Conservation (phyloP, 2,329 filamentous ascomycete species). For the Hansfordia pulvinata region DNA sequence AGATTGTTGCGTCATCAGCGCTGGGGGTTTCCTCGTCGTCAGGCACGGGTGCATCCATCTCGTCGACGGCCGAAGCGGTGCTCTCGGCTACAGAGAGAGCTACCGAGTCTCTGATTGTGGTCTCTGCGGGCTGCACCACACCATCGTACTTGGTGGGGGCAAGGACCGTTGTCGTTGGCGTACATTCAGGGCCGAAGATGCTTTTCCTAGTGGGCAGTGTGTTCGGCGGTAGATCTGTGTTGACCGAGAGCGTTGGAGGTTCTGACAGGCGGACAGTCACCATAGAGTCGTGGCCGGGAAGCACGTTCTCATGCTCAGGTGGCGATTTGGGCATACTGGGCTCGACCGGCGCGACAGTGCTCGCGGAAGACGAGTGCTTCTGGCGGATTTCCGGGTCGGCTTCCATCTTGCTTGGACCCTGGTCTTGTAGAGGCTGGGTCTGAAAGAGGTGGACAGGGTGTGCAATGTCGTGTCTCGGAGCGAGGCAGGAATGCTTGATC, state of each 20-base stretch:
- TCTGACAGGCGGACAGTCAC: constrained; percentile 66
- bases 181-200: constrained; percentile 17
- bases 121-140: not conserved
- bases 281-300: constrained; percentile 50
- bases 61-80: no score
- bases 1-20: no score
- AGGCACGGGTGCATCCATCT: constrained; percentile 9
- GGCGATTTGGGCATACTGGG: constrained; percentile 8
- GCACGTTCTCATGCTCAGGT: constrained; percentile 9
- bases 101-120: no score
- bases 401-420: no score
- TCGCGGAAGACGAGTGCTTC: no score
- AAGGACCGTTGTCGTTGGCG: constrained; percentile 14
- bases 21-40: constrained; percentile 13
- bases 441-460: no score
- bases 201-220: constrained; percentile 14
- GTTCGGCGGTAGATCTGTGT: constrained; percentile 22
- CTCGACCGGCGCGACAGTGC: no score
- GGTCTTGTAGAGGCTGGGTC: no score
- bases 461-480: no score
- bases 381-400: no score
- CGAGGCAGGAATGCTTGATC: no score
- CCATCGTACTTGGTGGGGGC: constrained; percentile 3
- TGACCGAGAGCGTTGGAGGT: constrained; percentile 35
- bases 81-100: no score